These are phyloP conservation scores for Fermentozyma sake DNA, from an alignment of 1,139 yeast genomes.

Conservation along the genomic window DNA sequence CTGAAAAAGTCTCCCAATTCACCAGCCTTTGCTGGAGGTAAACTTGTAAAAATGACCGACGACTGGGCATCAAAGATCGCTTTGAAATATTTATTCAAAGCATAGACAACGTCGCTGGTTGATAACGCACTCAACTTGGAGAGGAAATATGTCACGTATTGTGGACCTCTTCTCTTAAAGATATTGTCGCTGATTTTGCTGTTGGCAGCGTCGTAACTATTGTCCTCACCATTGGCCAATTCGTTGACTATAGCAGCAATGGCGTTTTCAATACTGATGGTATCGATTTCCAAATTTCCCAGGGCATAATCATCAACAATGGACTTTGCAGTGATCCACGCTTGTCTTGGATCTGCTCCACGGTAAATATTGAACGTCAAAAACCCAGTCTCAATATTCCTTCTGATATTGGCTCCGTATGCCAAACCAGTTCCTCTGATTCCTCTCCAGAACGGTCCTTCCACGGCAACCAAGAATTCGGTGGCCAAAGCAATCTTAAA, in stretches of 20 bases:
- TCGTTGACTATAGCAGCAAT: slow-evolving; percentile 69
- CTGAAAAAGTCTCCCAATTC: slow-evolving; percentile 45
- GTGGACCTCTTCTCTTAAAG: slow-evolving; percentile 66
- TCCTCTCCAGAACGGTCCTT: slow-evolving; percentile 97
- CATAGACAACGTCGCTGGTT: slow-evolving; percentile 50
- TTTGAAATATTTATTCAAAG: slow-evolving; percentile 55
- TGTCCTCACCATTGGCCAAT: slow-evolving; percentile 63
- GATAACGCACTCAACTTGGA: slow-evolving; percentile 48
- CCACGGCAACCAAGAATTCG: slow-evolving; percentile 79
- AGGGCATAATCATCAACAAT: slow-evolving; percentile 60
- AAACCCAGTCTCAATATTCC: slow-evolving; percentile 63
- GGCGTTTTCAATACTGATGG: slow-evolving; percentile 62
- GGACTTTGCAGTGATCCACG: slow-evolving; percentile 61
- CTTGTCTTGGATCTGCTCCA: slow-evolving; percentile 77
- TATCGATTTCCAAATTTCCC: slow-evolving; percentile 54
- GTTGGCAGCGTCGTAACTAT: slow-evolving; percentile 58
- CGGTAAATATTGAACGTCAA: slow-evolving; percentile 68
- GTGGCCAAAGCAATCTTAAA: slow-evolving; percentile 70
- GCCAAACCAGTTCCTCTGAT: slow-evolving; percentile 95
- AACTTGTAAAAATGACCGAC: slow-evolving; percentile 64
- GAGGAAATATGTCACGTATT: slow-evolving; percentile 43
- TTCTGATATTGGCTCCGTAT: slow-evolving; percentile 70
- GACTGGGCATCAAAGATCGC: slow-evolving; percentile 53
- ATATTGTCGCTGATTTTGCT: slow-evolving; percentile 62
- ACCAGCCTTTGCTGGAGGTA: slow-evolving; percentile 63